These are phyloP conservation scores for Ogataea naganishii DNA, from an alignment of 805 yeast genomes.

Conservation along the genomic window DNA sequence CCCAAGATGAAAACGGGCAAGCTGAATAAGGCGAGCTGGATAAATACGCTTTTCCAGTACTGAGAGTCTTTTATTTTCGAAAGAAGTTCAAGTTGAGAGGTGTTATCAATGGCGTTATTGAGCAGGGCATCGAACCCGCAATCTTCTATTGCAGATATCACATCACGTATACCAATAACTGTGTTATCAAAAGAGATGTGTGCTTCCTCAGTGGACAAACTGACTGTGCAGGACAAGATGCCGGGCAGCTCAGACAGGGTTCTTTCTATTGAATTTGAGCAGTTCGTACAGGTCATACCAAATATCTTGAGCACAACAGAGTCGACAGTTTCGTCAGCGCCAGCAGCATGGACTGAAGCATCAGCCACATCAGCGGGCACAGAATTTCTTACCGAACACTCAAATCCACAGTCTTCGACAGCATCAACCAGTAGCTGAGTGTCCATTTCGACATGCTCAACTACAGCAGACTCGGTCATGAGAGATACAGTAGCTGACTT, in stretches of 20 bases:
- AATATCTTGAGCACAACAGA: slow-evolving; percentile 27
- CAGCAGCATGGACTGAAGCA: slow-evolving; percentile 2
- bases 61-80: slow-evolving; percentile 63
- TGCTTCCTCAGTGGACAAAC: slow-evolving; percentile 47
- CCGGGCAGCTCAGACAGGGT: slow-evolving; percentile 39
- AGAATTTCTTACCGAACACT: slow-evolving; percentile 12
- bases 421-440: slow-evolving; percentile 33
- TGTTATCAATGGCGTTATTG: slow-evolving; percentile 41
- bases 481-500: slow-evolving; percentile 51
- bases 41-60: slow-evolving; percentile 57
- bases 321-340: slow-evolving; percentile 2
- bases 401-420: slow-evolving; percentile 72
- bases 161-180: slow-evolving; percentile 51
- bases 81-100: slow-evolving; percentile 61
- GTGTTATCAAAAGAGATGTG: slow-evolving; percentile 41
- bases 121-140: slow-evolving; percentile 46
- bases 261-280: slow-evolving; percentile 40
- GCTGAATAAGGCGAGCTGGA: slow-evolving; percentile 46
- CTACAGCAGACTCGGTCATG: slow-evolving; percentile 60
- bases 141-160: slow-evolving; percentile 44
- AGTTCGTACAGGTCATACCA: slow-evolving; percentile 59
- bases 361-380: slow-evolving; percentile 1
- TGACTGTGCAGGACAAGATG: slow-evolving; percentile 38
- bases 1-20: slow-evolving; percentile 49
- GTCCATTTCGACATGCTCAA: slow-evolving; percentile 31